A percentile compares a stretch with the other conserved stretches of the same genome.
Conservation (phyloP, 352 stramenopile species). For the Globisporangium cylindrosporum region DNA sequence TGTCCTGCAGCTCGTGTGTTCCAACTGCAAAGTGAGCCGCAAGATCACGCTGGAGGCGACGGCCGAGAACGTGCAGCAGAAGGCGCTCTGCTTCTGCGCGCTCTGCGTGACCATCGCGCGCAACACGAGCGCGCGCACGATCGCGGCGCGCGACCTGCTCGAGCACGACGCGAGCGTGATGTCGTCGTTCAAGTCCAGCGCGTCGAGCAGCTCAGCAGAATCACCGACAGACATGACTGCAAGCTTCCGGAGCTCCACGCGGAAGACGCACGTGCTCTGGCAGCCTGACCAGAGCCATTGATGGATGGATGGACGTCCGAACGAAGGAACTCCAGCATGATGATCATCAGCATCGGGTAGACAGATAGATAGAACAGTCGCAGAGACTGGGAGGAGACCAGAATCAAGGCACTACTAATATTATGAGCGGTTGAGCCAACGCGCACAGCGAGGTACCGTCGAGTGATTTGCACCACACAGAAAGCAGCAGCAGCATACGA, state of each 20-base stretch:
- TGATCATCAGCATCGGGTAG: too few relatives aligned
- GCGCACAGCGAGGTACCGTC: too few relatives aligned
- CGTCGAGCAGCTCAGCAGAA: conserved; percentile 6
- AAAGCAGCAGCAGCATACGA: too few relatives aligned
- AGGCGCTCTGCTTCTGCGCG: conserved; percentile 32
- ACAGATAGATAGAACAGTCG: background rate
- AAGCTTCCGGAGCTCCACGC: background rate
- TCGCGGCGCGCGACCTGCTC: conserved; percentile 26
- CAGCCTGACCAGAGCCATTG: background rate
- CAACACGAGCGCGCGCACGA: conserved; percentile 26
- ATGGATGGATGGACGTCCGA: too few relatives aligned
- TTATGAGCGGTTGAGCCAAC: background rate
- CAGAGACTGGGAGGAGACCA: background rate
- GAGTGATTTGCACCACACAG: background rate
- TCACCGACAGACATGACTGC: background rate
- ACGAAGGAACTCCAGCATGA: too few relatives aligned
- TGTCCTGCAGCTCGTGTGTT: conserved; percentile 31
- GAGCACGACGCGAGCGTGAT: background rate
- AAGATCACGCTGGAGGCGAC: conserved; percentile 37
- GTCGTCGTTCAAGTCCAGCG: conserved; percentile 12
- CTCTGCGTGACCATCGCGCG: conserved; percentile 36
- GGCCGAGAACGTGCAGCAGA: conserved; percentile 24
- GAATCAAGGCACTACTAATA: background rate
- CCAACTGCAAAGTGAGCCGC: conserved; percentile 31
- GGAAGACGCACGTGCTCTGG: conserved; percentile 10